Percentiles rank a stretch among this genome's conserved stretches.
These are phyloP conservation scores for Potentilla sterilis DNA, from an alignment of 306 rosid species.

Conservation along the genomic window DNA sequence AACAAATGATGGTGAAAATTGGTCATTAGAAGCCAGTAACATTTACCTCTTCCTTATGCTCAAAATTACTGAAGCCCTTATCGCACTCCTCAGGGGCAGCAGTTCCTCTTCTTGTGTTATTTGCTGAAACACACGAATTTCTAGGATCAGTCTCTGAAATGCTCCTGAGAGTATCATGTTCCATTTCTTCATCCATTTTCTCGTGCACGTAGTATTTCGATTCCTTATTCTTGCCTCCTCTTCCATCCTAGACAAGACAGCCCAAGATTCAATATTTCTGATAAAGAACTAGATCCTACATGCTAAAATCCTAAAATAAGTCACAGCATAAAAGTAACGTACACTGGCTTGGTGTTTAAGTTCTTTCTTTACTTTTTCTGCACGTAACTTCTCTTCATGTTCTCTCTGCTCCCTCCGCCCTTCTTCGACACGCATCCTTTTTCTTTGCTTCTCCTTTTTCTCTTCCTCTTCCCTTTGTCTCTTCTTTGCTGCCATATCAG, in stretches of 20 bases:
- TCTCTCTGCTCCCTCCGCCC: slow-evolving; percentile 55
- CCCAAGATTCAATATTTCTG: slow-evolving; percentile 17
- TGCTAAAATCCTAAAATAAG: slow-evolving; percentile 13
- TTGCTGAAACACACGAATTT: slow-evolving; percentile 27
- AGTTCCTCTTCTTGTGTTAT: slow-evolving; percentile 35
- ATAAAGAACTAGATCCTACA: slow-evolving; percentile 11
- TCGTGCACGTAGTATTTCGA: slow-evolving; percentile 32
- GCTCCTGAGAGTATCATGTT: slow-evolving; percentile 22
- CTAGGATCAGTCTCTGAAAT: slow-evolving; percentile 36
- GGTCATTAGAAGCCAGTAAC: slow-evolving; percentile 12
- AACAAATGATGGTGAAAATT: slow-evolving; percentile 8
- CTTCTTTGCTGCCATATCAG: slow-evolving; percentile 71
- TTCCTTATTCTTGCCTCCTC: slow-evolving; percentile 39
- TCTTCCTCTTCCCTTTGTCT: slow-evolving; percentile 86
- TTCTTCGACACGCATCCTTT: slow-evolving; percentile 68
- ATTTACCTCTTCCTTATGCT: slow-evolving; percentile 44
- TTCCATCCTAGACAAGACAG: slow-evolving; percentile 54
- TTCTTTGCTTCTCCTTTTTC: slow-evolving; percentile 71
- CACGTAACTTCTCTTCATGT: slow-evolving; percentile 42
- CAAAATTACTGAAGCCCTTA: slow-evolving; percentile 29
- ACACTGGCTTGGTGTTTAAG: slow-evolving; percentile 43
- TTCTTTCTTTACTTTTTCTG: slow-evolving; percentile 54
- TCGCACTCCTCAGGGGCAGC: slow-evolving; percentile 14
- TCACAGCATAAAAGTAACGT: slow-evolving; percentile 23
- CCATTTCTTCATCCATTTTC: slow-evolving; percentile 32